Evolutionary conservation across 2,329 filamentous ascomycete genomes (phyloP).

Genomic region (Botryosphaeria agaves): DNA sequence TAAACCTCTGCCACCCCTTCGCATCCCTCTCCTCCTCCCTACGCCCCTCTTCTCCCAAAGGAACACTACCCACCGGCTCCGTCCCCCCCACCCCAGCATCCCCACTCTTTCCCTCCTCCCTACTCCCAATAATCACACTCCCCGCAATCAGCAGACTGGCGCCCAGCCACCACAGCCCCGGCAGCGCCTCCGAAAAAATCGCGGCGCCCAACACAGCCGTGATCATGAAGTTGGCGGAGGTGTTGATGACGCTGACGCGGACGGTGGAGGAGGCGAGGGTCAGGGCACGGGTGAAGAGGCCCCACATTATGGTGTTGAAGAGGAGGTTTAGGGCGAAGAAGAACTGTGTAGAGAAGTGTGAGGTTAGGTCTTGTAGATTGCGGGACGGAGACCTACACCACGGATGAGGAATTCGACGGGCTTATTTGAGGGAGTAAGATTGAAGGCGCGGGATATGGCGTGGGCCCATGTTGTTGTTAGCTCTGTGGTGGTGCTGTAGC

Average conservation of each 20-base stretch:
- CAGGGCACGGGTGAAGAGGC: slow-evolving; percentile 64
- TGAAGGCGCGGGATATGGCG: slow-evolving; percentile 29
- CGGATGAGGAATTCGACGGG: slow-evolving; percentile 32
- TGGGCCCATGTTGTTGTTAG: slow-evolving; percentile 37
- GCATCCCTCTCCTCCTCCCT: slow-evolving; percentile 6
- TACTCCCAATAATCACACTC: slow-evolving; percentile 59
- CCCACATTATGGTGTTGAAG: slow-evolving; percentile 75
- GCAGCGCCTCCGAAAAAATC: slow-evolving; percentile 55
- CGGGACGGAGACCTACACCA: slow-evolving; percentile 23
- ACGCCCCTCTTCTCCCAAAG: slow-evolving; percentile 3
- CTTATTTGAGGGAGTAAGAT: slow-evolving; percentile 26
- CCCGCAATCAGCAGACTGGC: slow-evolving; percentile 55
- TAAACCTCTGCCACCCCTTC: slow-evolving; percentile 2
- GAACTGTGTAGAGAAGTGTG: slow-evolving; percentile 24
- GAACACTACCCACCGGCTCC: slow-evolving; percentile 3
- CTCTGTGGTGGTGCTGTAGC: slow-evolving; percentile 39
- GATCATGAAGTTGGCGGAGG: slow-evolving; percentile 63
- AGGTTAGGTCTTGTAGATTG: slow-evolving; percentile 3
- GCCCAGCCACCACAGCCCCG: slow-evolving; percentile 61
- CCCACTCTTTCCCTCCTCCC: slow-evolving; percentile 34
- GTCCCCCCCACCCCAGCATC: slow-evolving; percentile 7
- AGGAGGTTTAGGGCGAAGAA: slow-evolving; percentile 61
- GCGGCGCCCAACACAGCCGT: slow-evolving; percentile 53
- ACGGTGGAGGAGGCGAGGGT: slow-evolving; percentile 57
- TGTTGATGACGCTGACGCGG: slow-evolving; percentile 68